phyloP scores from a whole-genome alignment of 2,329 filamentous ascomycete species.

The Ophidiomyces ophidiicola region DNA sequence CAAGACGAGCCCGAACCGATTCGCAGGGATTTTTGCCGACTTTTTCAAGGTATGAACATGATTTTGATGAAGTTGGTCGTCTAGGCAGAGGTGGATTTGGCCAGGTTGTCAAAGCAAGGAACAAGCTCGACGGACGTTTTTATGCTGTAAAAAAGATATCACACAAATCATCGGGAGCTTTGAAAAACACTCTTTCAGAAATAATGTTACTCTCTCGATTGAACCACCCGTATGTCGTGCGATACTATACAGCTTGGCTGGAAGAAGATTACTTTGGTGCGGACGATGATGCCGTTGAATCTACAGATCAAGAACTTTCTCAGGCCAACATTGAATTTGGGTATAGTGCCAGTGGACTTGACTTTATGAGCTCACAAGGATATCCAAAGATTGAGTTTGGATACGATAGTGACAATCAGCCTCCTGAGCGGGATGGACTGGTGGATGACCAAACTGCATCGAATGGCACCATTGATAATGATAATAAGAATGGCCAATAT shows the following conservation, averaged over 20 bases:
- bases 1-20: constrained; percentile 48
- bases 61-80: constrained; percentile 80
- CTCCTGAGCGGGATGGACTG: constrained; percentile 37
- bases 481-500: constrained; percentile 14
- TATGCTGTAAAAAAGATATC: constrained; percentile 97
- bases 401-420: constrained; percentile 40
- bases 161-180: constrained; percentile 57
- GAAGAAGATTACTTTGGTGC: constrained; percentile 48
- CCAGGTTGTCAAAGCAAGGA: constrained; percentile 87
- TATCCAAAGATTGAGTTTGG: constrained; percentile 68
- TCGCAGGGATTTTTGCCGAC: constrained; percentile 45
- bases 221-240: constrained; percentile 76
- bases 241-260: constrained; percentile 93
- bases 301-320: constrained; percentile 33
- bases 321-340: constrained; percentile 44
- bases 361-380: constrained; percentile 83
- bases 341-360: constrained; percentile 66
- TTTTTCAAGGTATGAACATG: constrained; percentile 68
- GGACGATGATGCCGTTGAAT: constrained; percentile 34
- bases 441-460: constrained; percentile 24
- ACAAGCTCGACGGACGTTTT: constrained; percentile 82
- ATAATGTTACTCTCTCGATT: constrained; percentile 83
- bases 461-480: constrained; percentile 21
- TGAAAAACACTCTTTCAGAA: constrained; percentile 59
- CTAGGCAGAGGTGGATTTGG: constrained; percentile 92